phyloP scores from a whole-genome alignment of 495 filamentous ascomycete species.

The Neurospora sp. region DNA sequence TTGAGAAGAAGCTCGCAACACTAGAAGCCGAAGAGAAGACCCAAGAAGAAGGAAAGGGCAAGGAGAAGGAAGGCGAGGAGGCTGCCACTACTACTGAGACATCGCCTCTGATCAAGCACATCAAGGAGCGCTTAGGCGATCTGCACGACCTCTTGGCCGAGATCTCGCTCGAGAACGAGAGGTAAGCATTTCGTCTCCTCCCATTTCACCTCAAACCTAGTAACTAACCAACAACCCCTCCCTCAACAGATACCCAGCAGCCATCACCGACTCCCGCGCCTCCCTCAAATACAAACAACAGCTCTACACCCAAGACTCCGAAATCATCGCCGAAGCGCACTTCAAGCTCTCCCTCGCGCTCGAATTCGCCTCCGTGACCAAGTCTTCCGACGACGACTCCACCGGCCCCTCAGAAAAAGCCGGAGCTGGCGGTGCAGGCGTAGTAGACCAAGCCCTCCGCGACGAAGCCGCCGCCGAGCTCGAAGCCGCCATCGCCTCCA shows the following conservation, averaged over 20 bases:
- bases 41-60: constrained; percentile 39
- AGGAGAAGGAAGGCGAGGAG: constrained; percentile 29
- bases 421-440: constrained; percentile 20
- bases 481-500: constrained; percentile 73
- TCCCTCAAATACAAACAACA: constrained; percentile 65
- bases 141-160: constrained; percentile 86
- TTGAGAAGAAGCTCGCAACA: constrained; percentile 43
- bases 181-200: constrained; percentile 22
- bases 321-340: constrained; percentile 82
- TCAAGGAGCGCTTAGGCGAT: constrained; percentile 79
- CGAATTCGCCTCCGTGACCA: constrained; percentile 79
- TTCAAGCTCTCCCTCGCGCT: constrained; percentile 92
- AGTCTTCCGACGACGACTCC: constrained; percentile 40
- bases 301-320: constrained; percentile 68
- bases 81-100: constrained; percentile 15
- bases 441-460: constrained; percentile 56
- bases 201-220: not conserved
- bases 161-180: constrained; percentile 89
- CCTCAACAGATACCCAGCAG: constrained; percentile 53
- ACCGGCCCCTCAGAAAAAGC: constrained; percentile 24
- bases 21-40: constrained; percentile 16
- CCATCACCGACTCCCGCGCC: constrained; percentile 67
- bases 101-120: constrained; percentile 42
- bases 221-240: not conserved
- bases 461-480: constrained; percentile 68